Evolutionary conservation across 306 rosid genomes (phyloP), one percentile per base, ranked within the genome.

Genomic region (Betula pendula): DNA sequence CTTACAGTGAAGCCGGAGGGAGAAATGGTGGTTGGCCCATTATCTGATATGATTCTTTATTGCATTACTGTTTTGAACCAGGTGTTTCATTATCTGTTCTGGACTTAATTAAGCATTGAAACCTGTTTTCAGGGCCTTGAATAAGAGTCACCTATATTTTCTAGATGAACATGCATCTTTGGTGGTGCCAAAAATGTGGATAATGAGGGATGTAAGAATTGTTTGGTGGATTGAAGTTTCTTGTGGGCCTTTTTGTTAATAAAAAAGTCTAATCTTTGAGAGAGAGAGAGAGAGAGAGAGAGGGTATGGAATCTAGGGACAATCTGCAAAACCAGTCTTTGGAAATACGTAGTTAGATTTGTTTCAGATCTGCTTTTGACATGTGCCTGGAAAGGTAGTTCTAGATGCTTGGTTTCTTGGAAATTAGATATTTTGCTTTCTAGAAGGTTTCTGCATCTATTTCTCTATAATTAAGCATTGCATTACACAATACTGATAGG

Each of bases 1-100:
- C 86, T 65, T 70, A 53, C 90, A 87, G 90, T 81, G 82, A 77
- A 77, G 72, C 72, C 72, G 75, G 77, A 78, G 83, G 68, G 8
- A 76, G 68, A 68, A 38, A 56, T 72, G 22, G 40, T 70, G 65
- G 74, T 56, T 47, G 45, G 56, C 68, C 22, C 53, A 59, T 60
- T 83, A 27, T 62, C 77, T 71, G 75, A 73, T 77, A 65, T 38
- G 42, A 38, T 38, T 38, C 73, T 74, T 70, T 38, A 70, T 76
- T 79, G 63, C 75, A 73, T 55, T 79, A 56, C 70, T 82, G 71
- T 77, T 56, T 56, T 56, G 17, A 56, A 56, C 33, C 2, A 77
- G 78, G 65, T 76, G 65, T 81, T 79, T 79, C 73, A 31, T 79
- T 78, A 5, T 69, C 79, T 43, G 82, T 86, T 83, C 79, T 80